Evolutionary conservation across 441 rosid genomes (phyloP).

Genomic region (Populus trichocarpa): DNA sequence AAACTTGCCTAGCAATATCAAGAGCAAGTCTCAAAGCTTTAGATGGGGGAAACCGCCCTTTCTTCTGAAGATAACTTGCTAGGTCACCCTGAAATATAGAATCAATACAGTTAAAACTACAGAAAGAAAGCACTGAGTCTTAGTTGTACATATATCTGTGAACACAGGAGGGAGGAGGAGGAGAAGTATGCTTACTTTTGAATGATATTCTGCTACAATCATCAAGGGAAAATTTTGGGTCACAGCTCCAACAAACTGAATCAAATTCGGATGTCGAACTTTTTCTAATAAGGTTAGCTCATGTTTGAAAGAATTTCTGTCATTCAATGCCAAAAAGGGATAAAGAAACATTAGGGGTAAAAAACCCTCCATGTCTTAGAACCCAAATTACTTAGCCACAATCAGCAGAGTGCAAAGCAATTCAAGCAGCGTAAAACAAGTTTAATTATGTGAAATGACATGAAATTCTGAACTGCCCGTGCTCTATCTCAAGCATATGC

Average conservation of each 20-base stretch:
- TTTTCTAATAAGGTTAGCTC: constrained; percentile 86
- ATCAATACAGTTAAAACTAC: constrained; percentile 5
- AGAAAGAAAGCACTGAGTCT: not conserved
- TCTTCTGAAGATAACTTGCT: constrained; percentile 80
- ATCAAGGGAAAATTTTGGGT: constrained; percentile 96
- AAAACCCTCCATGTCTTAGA: not conserved
- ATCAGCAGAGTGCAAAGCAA: not conserved
- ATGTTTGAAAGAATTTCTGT: constrained; percentile 83
- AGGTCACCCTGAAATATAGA: constrained; percentile 72
- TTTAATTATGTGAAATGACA: not conserved
- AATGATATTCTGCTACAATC: constrained; percentile 87
- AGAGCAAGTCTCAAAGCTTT: constrained; percentile 79
- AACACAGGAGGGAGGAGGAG: not conserved
- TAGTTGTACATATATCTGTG: no score
- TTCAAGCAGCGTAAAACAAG: not conserved
- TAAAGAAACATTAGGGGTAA: not conserved
- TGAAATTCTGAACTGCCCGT: not conserved
- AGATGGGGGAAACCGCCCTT: constrained; percentile 83
- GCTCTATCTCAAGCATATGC: not conserved
- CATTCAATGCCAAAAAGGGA: not conserved
- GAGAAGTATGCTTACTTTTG: constrained; percentile 57
- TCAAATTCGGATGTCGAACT: constrained; percentile 95
- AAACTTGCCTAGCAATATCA: constrained; percentile 77
- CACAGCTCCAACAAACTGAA: constrained; percentile 99
- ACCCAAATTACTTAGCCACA: not conserved